These are phyloP conservation scores for Podila clonocystis DNA, from an alignment of 192 early-diverging fungal species.

Conservation along the genomic window DNA sequence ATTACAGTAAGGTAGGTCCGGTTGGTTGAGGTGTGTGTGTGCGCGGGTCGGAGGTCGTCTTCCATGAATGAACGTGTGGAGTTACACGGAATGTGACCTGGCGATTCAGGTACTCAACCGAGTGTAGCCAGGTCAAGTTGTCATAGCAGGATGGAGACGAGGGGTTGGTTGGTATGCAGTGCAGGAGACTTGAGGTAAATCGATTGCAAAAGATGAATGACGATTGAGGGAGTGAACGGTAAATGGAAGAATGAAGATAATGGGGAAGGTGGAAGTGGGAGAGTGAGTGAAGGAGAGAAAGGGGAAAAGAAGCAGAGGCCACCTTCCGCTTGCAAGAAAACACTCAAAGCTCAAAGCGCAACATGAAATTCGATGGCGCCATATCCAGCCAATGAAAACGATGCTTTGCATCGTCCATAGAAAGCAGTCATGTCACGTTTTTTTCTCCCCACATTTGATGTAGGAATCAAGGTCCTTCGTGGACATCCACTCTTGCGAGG, in stretches of 20 bases:
- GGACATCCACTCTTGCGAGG: no score
- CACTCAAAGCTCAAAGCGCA: no score
- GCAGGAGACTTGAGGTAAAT: not conserved
- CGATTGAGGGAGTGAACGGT: not conserved
- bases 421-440: no score
- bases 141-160: no score
- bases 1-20: no score
- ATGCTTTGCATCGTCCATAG: no score
- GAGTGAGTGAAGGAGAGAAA: not conserved
- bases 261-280: not conserved
- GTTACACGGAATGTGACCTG: no score
- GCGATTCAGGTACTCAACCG: no score
- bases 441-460: no score
- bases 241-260: not conserved
- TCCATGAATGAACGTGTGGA: not conserved
- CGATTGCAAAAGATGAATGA: not conserved
- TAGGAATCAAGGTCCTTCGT: no score
- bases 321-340: not conserved
- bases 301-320: not conserved
- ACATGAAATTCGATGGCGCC: slow-evolving; percentile 5
- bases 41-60: not conserved
- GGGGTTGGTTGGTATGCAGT: not conserved
- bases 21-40: not conserved
- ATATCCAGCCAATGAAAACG: slow-evolving; percentile 8
- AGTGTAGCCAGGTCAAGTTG: no score